These are phyloP conservation scores for Phytophthora litchii DNA, from an alignment of 352 stramenopile genomes.

Conservation along the genomic window DNA sequence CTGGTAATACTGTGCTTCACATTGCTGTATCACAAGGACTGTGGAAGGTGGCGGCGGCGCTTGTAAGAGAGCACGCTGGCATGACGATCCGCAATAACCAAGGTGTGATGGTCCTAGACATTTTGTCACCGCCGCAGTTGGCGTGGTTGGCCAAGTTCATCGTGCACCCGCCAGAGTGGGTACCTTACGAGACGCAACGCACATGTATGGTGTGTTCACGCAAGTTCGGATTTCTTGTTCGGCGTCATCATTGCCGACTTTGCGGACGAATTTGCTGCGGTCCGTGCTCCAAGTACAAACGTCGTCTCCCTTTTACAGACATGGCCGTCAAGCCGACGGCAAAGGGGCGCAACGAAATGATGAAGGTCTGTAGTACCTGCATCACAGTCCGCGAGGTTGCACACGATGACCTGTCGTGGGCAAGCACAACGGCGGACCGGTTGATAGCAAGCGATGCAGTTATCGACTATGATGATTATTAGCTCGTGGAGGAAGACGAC, in stretches of 20 bases:
- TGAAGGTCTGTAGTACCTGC: constrained; percentile 79
- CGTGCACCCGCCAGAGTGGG: constrained; percentile 72
- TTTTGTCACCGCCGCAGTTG: constrained; percentile 73
- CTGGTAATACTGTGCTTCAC: constrained; percentile 82
- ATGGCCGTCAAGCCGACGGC: constrained; percentile 43
- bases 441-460: constrained; percentile 59
- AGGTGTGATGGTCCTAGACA: constrained; percentile 73
- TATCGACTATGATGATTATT: constrained; percentile 63
- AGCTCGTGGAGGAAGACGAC: constrained; percentile 20
- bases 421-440: constrained; percentile 51
- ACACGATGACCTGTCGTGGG: constrained; percentile 60
- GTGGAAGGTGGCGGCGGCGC: constrained; percentile 71
- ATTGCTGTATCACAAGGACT: constrained; percentile 78
- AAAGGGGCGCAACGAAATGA: constrained; percentile 50
- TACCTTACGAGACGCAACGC: constrained; percentile 63
- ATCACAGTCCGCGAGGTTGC: constrained; percentile 62
- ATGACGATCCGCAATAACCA: constrained; percentile 84
- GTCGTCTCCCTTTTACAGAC: constrained; percentile 62
- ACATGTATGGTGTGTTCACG: constrained; percentile 76
- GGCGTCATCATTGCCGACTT: constrained; percentile 82
- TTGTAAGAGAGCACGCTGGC: constrained; percentile 66
- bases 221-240: constrained; percentile 73
- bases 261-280: constrained; percentile 85
- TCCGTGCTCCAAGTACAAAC: constrained; percentile 82
- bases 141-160: constrained; percentile 84